Percentiles rank a stretch among this genome's conserved stretches.
These are phyloP conservation scores for Pterulicium gracile DNA, from an alignment of 1,284 basidiomycete species.

Conservation along the genomic window DNA sequence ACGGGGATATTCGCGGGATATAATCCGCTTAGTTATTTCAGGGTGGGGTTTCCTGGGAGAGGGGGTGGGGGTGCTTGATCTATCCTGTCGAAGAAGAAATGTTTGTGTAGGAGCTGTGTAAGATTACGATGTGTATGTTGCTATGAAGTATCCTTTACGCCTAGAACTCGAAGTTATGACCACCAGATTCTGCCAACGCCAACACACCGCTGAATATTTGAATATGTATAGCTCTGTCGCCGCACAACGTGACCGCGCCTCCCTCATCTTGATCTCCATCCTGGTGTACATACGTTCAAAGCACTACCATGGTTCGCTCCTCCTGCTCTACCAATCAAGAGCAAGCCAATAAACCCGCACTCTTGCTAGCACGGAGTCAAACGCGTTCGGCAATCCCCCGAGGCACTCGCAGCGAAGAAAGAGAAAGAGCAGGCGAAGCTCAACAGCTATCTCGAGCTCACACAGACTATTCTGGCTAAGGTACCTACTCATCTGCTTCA, in stretches of 20 bases:
- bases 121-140: too few species aligned
- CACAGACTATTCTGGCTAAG: conserved; percentile 51
- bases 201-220: too few species aligned
- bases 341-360: neutral
- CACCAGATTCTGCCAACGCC: too few species aligned
- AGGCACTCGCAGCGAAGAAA: conserved; percentile 56
- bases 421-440: conserved; percentile 67
- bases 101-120: too few species aligned
- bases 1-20: neutral
- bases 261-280: neutral
- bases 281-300: neutral
- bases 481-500: conserved; percentile 29
- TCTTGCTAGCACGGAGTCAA: conserved; percentile 65
- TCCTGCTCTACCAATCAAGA: neutral
- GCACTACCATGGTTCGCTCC: neutral
- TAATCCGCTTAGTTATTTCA: neutral
- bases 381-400: conserved; percentile 50
- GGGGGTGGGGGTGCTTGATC: too few species aligned
- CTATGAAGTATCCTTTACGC: too few species aligned
- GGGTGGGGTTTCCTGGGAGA: neutral
- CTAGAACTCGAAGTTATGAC: too few species aligned
- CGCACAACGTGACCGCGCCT: neutral
- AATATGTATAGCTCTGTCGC: too few species aligned
- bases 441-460: conserved; percentile 61
- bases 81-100: too few species aligned